A percentile compares a stretch with the other conserved stretches of the same genome.
These are phyloP conservation scores for Ceratobasidium sp. DNA, from an alignment of 1,284 basidiomycete species.

Conservation along the genomic window DNA sequence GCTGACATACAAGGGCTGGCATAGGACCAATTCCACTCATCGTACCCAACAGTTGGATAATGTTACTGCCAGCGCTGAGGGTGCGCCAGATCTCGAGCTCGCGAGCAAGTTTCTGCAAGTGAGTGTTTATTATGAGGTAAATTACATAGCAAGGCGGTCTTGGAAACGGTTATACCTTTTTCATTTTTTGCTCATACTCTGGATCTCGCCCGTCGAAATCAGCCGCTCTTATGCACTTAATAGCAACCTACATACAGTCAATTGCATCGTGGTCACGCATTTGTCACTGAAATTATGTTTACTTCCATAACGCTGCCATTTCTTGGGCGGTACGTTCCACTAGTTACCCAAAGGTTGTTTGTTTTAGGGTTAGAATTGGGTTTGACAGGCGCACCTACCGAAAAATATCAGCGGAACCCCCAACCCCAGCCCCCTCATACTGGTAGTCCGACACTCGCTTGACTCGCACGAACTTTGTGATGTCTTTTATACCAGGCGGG, in stretches of 20 bases:
- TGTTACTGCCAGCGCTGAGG: not conserved
- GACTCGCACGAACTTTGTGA: not conserved
- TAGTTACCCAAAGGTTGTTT: not conserved
- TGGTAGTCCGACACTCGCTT: not conserved
- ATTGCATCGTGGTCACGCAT: not conserved
- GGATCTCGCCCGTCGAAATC: not conserved
- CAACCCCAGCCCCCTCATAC: constrained; percentile 22
- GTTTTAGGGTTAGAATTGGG: not conserved
- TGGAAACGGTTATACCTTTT: not conserved
- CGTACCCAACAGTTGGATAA: constrained; percentile 7
- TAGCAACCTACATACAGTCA: not conserved
- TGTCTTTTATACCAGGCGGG: not conserved
- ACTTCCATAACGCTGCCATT: not conserved
- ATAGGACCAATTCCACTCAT: not conserved
- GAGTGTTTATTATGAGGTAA: not conserved
- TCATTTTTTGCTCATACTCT: not conserved
- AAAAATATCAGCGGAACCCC: constrained; percentile 8
- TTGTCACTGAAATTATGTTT: not conserved
- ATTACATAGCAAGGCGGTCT: not conserved
- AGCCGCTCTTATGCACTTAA: constrained; percentile 8
- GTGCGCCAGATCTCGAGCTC: constrained; percentile 11
- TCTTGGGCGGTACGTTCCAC: not conserved
- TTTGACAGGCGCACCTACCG: not conserved
- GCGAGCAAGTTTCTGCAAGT: constrained; percentile 3
- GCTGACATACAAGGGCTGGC: not conserved